Percentiles rank a stretch among this genome's conserved stretches.
Evolutionary conservation across 441 rosid genomes (phyloP).

Genomic region (Raphanus hybrid): DNA sequence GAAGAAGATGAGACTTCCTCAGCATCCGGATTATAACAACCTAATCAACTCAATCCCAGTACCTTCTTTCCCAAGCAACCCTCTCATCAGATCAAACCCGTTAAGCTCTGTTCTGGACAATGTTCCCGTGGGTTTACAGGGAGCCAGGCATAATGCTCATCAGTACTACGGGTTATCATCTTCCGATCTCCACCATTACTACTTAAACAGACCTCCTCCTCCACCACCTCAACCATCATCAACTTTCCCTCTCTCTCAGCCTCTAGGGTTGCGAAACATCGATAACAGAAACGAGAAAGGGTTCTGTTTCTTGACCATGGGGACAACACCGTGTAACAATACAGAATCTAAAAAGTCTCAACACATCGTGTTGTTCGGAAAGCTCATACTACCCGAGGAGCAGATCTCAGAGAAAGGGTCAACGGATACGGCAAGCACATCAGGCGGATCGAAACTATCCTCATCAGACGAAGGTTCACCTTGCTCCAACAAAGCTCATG

Average conservation of each 20-base stretch:
- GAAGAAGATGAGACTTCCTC: conserved; percentile 83
- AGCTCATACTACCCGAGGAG: conserved; percentile 71
- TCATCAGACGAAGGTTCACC: conserved; percentile 54
- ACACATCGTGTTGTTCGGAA: conserved; percentile 82
- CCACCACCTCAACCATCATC: conserved; percentile 43
- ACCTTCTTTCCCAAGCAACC: conserved; percentile 71
- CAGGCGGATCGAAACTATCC: conserved; percentile 46
- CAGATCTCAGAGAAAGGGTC: conserved; percentile 65
- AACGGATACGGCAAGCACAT: conserved; percentile 53
- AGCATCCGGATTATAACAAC: conserved; percentile 58
- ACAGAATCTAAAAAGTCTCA: conserved; percentile 62
- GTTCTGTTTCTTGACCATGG: conserved; percentile 69
- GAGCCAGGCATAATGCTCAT: conserved; percentile 98
- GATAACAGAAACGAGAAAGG: conserved; percentile 47
- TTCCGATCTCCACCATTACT: conserved; percentile 63
- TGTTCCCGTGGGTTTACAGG: conserved; percentile 99
- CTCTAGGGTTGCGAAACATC: conserved; percentile 33
- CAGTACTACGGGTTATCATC: conserved; percentile 73
- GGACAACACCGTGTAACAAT: conserved; percentile 45
- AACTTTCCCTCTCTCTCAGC: conserved; percentile 36
- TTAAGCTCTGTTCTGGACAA: conserved; percentile 71
- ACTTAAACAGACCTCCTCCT: conserved; percentile 60
- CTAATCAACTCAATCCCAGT: conserved; percentile 58
- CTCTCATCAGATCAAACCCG: conserved; percentile 60
- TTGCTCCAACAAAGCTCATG: conserved; percentile 37